phyloP scores from a whole-genome alignment of 148 eudicot species.

The Simmondsia chinensis region DNA sequence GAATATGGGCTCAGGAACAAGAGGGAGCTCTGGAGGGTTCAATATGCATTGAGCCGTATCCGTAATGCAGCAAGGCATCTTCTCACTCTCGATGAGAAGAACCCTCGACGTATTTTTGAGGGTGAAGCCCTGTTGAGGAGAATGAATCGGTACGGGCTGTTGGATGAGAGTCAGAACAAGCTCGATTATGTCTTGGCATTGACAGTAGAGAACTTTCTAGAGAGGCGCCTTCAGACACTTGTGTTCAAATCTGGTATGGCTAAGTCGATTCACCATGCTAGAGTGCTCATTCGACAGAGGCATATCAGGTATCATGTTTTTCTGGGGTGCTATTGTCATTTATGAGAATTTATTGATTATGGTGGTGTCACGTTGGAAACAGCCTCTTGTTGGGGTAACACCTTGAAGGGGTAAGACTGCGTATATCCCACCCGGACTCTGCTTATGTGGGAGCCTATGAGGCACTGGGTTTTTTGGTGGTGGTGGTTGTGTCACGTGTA shows the following conservation, averaged over 20 bases:
- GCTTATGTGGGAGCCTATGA: too few relatives aligned
- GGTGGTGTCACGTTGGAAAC: too few relatives aligned
- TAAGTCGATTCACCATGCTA: conserved; percentile 71
- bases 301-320: conserved; percentile 40
- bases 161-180: conserved; percentile 64
- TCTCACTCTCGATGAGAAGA: conserved; percentile 63
- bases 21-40: conserved; percentile 73
- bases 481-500: too few relatives aligned
- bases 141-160: conserved; percentile 48
- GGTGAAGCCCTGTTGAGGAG: conserved; percentile 70
- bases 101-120: conserved; percentile 61
- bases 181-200: conserved; percentile 67
- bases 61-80: conserved; percentile 58
- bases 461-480: too few relatives aligned
- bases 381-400: too few relatives aligned
- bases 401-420: too few relatives aligned
- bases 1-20: conserved; percentile 67
- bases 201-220: conserved; percentile 68
- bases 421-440: too few relatives aligned
- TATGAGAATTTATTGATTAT: background rate
- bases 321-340: background rate
- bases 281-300: conserved; percentile 67
- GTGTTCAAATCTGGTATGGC: conserved; percentile 78
- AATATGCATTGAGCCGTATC: conserved; percentile 55
- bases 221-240: conserved; percentile 62